Evolutionary conservation across 495 filamentous ascomycete species (phyloP), one percentile per base, ranked within the genome.

Genomic region (Clavariopsis aquatica): DNA sequence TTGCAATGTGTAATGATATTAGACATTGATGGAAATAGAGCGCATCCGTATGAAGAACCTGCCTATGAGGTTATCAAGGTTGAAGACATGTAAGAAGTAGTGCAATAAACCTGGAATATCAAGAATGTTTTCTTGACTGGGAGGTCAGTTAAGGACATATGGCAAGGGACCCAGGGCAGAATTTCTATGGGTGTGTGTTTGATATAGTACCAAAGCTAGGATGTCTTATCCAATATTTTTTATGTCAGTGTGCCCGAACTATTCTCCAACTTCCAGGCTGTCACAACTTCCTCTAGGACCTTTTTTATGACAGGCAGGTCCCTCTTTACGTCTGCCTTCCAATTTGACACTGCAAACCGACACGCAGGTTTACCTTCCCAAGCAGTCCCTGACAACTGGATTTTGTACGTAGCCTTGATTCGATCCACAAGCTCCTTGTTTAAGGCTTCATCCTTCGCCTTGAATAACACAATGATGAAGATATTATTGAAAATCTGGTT

Each of bases 291-390:
- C 2, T 72, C 69, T 17, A 89, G 69, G 34, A 85, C 79, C 24
- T 75, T 70, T 69, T 68, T 78, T 12, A 88, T 78, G 6, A 84
- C 61, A 29, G 66, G 73, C n/a, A 83, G 57, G 70, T 89, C 87
- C 58, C 77, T 75, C 38, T 83, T 79, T 1, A 79, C 77, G 57
- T 86, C 78, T 13, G 86, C 82, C 65, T 83, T 81, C 93, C 93
- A 97, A 68, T 89, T 96, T 12, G 87, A 85, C 34, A 96, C 87
- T 0, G 93, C 93, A 67, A 96, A 83, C 23, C 93, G 80, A 66
- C 83, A 86, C 19, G 92, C 92, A 51, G 87, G 83, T 56, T 77
- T 69, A 0, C 87, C 87, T 38, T 85, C 75, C 91, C 91, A 97
- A 52, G 77, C 79, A 1, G 89, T 96, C 10, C 91, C 89, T 43